phyloP scores from a whole-genome alignment of 495 filamentous ascomycete genomes.

The Pseudomonodictys pantanalensis region DNA sequence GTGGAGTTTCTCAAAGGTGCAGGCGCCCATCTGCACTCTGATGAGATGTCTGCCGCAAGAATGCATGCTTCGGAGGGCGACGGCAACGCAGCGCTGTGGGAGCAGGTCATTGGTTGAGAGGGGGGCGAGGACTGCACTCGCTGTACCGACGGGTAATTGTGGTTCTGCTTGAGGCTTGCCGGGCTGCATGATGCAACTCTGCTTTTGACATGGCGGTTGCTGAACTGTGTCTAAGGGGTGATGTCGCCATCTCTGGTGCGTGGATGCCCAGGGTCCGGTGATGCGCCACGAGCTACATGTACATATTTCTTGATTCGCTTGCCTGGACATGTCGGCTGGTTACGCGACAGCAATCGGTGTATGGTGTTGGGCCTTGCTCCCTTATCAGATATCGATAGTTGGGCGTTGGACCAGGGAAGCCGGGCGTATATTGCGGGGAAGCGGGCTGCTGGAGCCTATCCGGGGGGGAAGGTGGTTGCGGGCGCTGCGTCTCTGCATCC shows the following conservation, averaged over 20 bases:
- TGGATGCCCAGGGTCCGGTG: conserved; percentile 10
- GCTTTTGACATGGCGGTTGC: neutral
- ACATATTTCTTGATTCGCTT: neutral
- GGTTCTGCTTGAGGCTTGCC: conserved; percentile 8
- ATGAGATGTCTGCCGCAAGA: conserved; percentile 48
- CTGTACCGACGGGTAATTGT: conserved; percentile 17
- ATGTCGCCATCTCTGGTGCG: conserved; percentile 17
- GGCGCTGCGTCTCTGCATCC: neutral
- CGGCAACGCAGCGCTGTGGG: conserved; percentile 29
- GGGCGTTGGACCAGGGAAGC: neutral
- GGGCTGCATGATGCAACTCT: conserved; percentile 3
- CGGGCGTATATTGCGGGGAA: neutral
- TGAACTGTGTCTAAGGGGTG: neutral
- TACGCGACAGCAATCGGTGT: conserved; percentile 8
- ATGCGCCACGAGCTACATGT: neutral
- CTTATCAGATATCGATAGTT: neutral
- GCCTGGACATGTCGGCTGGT: neutral
- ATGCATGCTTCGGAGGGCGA: conserved; percentile 28
- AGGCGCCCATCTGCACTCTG: conserved; percentile 68
- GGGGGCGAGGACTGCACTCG: neutral
- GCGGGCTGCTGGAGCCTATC: neutral
- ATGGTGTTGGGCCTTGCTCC: neutral
- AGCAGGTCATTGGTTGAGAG: conserved; percentile 22
- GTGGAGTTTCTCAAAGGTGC: conserved; percentile 64
- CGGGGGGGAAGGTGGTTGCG: neutral